These are phyloP conservation scores for Salix purpurea DNA, from an alignment of 345 rosid species.

Conservation along the genomic window DNA sequence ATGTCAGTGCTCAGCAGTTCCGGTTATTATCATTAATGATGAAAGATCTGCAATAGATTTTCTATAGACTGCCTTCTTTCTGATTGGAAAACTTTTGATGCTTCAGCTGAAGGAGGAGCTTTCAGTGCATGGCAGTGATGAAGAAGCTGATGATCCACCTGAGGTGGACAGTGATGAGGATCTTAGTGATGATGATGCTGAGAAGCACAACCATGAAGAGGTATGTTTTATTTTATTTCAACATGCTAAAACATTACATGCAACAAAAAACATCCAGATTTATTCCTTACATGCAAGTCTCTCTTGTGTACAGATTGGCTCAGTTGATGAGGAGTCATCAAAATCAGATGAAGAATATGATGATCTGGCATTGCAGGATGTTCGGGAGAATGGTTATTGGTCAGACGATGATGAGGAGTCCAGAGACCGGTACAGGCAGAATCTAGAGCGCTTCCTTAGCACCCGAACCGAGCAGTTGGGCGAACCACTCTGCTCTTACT, in stretches of 20 bases:
- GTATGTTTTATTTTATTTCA: constrained; percentile 24
- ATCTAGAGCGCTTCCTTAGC: constrained; percentile 52
- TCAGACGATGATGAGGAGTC: constrained; percentile 54
- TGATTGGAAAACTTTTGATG: constrained; percentile 3
- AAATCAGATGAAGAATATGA: constrained; percentile 96
- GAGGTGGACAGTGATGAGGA: constrained; percentile 89
- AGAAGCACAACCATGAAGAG: constrained; percentile 64
- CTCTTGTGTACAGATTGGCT: constrained; percentile 61
- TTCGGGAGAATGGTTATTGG: constrained; percentile 53
- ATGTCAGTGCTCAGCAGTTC: background rate
- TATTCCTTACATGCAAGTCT: background rate
- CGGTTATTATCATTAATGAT: background rate
- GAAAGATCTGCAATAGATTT: background rate
- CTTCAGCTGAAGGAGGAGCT: constrained; percentile 81
- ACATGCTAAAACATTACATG: background rate
- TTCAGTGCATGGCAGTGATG: constrained; percentile 94
- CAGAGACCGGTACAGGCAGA: constrained; percentile 41
- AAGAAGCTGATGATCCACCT: constrained; percentile 83
- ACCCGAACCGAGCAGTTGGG: constrained; percentile 39
- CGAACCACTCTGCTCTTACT: constrained; percentile 48
- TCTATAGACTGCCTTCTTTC: background rate
- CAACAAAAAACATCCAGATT: background rate
- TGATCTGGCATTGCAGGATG: constrained; percentile 88
- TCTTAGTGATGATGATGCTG: constrained; percentile 58
- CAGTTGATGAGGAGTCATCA: constrained; percentile 93